Evolutionary conservation across 768 basidiomycete genomes (phyloP), one percentile per base, ranked within the genome.

Genomic region (Hypsizygus marmoreus): DNA sequence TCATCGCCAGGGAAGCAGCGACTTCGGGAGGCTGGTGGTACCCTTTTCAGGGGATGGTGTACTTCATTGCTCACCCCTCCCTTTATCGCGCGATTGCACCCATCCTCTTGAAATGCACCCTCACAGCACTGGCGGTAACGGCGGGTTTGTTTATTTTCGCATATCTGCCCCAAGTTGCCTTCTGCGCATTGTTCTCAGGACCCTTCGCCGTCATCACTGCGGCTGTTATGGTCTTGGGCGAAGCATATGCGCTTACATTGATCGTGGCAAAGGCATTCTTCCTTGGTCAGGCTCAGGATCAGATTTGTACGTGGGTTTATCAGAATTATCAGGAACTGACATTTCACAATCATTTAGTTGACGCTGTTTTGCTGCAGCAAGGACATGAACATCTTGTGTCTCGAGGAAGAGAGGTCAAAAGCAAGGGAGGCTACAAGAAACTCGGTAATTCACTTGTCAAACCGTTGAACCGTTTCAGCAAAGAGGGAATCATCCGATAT

Each of bases 81-180:
- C 58, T 74, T 14, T 67, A 67, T 53, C 60, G 60, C 32, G 48
- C 65, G 14, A 51, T 72, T n/a, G 55, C 62, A 12, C 69, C 72
- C 8, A 61, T 73, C 5, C 52, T 75, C 39, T 36, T 67, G 41
- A 77, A 74, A 53, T 69, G 68, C 12, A 55, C 74, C 12, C 4
- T 61, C 20, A 54, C 68, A 22, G 74, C 75, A 4, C 52, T 68
- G 28, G 63, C 59, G 4, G 67, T 76, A 36, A 76, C 76, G 29
- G 49, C 49, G 17, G 66, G 59, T n/a, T 56, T 84, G 53, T 81
- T 83, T 55, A 61, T 74, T 54, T 75, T 81, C 65, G 77, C 78
- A 14, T 88, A 83, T 65, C 55, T 86, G 7, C 86, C 86, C 2
- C 84, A 85, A 57, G 77, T 82, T 26, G 82, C 80, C 31, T 60